These are phyloP conservation scores for Entomortierella lignicola DNA, from an alignment of 192 early-diverging fungal species.

Conservation along the genomic window DNA sequence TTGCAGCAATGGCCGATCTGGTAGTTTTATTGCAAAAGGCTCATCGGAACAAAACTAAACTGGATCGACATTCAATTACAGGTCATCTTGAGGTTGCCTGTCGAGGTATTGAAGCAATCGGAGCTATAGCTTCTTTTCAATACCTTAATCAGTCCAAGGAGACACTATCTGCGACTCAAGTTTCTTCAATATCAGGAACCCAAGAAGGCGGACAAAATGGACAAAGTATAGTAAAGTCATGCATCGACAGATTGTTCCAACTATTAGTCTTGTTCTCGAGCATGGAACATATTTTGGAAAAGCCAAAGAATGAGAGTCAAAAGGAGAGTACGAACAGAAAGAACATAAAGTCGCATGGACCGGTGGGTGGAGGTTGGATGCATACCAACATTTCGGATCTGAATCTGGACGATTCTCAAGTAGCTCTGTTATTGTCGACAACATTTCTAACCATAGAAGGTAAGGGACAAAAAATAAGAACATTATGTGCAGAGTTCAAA, in stretches of 20 bases:
- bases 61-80: slow-evolving; percentile 11
- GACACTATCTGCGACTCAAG: background rate
- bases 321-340: background rate
- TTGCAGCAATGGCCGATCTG: slow-evolving; percentile 22
- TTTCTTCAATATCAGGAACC: background rate
- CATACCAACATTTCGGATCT: slow-evolving; percentile 12
- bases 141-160: background rate
- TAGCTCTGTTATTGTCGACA: slow-evolving; percentile 11
- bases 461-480: background rate
- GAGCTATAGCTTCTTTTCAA: slow-evolving; percentile 12
- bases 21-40: background rate
- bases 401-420: slow-evolving; percentile 14
- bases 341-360: background rate
- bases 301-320: background rate
- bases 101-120: slow-evolving; percentile 16
- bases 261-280: slow-evolving; percentile 15
- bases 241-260: slow-evolving; percentile 23
- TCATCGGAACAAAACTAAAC: background rate
- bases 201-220: background rate
- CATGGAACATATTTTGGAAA: slow-evolving; percentile 5
- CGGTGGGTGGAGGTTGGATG: slow-evolving; percentile 5
- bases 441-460: slow-evolving; percentile 27
- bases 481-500: background rate
- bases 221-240: background rate
- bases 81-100: slow-evolving; percentile 13